phyloP scores from a whole-genome alignment of 306 rosid species.

The Erythrophleum fordii region DNA sequence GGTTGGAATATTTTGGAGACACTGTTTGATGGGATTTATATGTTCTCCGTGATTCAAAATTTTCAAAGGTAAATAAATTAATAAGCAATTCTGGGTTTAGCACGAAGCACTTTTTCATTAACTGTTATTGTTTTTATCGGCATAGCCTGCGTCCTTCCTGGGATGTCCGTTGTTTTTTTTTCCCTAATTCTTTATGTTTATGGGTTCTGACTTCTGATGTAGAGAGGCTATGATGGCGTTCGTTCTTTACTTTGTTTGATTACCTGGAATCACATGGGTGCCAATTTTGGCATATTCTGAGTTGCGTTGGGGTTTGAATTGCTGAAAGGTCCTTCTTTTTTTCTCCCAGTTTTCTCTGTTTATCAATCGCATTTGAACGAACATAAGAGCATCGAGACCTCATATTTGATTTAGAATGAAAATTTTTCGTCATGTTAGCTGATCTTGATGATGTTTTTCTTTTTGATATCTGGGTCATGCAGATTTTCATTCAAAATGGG shows the following conservation, averaged over 20 bases:
- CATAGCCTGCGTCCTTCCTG: not conserved
- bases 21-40: not conserved
- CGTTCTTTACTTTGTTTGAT: not conserved
- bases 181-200: not conserved
- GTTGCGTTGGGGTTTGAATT: not conserved
- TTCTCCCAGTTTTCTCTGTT: not conserved
- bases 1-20: constrained; percentile 8
- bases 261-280: constrained; percentile 29
- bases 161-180: not conserved
- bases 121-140: not conserved
- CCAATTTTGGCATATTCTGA: constrained; percentile 35
- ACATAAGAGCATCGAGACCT: constrained; percentile 14
- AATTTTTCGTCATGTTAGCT: not conserved
- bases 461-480: constrained; percentile 24
- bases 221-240: not conserved
- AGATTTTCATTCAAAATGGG: constrained; percentile 23
- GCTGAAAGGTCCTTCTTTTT: constrained; percentile 9
- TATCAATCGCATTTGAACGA: constrained; percentile 4
- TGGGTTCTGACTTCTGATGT: not conserved
- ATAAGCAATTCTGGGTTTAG: constrained; percentile 32
- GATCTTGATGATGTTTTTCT: not conserved
- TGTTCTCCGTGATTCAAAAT: constrained; percentile 13
- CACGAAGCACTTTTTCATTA: constrained; percentile 1
- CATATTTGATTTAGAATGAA: not conserved
- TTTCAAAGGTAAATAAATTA: constrained; percentile 32